phyloP scores from a whole-genome alignment of 2,329 filamentous ascomycete genomes.

The Ophioceras dolichostomum region DNA sequence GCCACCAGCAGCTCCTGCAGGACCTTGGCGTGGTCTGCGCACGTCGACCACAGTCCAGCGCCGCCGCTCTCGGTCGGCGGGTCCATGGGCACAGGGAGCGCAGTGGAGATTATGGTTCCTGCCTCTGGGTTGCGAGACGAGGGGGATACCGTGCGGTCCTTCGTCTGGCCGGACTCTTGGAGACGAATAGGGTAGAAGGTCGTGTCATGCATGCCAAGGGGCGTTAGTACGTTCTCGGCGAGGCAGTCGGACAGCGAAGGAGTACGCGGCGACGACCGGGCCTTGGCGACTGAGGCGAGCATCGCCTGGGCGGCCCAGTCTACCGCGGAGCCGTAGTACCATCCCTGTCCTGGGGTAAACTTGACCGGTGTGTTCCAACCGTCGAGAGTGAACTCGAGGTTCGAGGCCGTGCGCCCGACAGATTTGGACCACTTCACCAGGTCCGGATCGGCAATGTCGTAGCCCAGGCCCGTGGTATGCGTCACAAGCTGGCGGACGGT shows the following conservation, averaged over 20 bases:
- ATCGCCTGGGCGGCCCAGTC: slow-evolving; percentile 36
- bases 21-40: slow-evolving; percentile 31
- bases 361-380: slow-evolving; percentile 28
- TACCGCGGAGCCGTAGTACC: slow-evolving; percentile 33
- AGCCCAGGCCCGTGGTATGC: slow-evolving; percentile 45
- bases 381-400: slow-evolving; percentile 9
- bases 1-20: slow-evolving; percentile 44
- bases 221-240: slow-evolving; percentile 27
- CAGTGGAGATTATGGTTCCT: neutral
- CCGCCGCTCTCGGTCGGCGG: slow-evolving; percentile 28
- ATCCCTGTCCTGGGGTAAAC: slow-evolving; percentile 32
- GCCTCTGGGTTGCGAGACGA: neutral
- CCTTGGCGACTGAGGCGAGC: slow-evolving; percentile 25
- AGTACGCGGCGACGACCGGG: too few relatives aligned
- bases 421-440: slow-evolving; percentile 34
- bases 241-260: slow-evolving; percentile 31
- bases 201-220: slow-evolving; percentile 32
- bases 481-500: slow-evolving; percentile 45
- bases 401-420: slow-evolving; percentile 24
- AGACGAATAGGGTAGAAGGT: slow-evolving; percentile 16
- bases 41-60: slow-evolving; percentile 27
- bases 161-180: slow-evolving; percentile 5
- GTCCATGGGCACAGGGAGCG: slow-evolving; percentile 12
- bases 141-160: neutral
- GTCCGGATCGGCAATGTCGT: slow-evolving; percentile 39